Conservation (phyloP, 1,284 basidiomycete genomes). For the Cutaneotrichosporon cutaneum region DNA sequence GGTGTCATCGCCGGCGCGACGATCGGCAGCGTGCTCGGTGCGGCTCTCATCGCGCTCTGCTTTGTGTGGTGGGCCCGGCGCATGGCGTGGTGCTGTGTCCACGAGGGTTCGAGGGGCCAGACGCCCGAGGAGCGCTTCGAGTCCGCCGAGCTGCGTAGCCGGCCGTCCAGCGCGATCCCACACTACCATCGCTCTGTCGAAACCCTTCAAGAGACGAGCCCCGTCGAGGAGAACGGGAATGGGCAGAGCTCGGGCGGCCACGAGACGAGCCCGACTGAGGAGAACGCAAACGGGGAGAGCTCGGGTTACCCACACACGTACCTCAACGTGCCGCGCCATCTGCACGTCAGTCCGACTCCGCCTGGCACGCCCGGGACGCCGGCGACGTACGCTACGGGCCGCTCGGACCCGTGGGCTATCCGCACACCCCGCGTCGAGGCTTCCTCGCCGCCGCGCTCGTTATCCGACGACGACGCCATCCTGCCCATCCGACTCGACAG, state of each 20-base stretch:
- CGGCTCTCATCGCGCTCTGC: constrained; percentile 1
- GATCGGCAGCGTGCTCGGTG: constrained; percentile 2
- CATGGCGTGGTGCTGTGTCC: constrained; percentile 7
- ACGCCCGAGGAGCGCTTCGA: constrained; percentile 2
- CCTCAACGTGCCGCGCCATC: background rate
- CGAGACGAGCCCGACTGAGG: background rate
- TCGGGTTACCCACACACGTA: background rate
- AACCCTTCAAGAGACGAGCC: background rate
- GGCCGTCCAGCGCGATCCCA: background rate
- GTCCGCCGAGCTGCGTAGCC: background rate
- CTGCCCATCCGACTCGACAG: background rate
- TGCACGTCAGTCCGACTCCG: background rate
- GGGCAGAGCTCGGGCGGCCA: background rate
- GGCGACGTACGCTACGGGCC: background rate
- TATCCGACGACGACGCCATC: too few species aligned
- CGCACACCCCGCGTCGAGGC: too few species aligned
- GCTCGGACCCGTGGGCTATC: background rate
- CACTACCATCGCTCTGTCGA: background rate
- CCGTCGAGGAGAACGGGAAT: background rate
- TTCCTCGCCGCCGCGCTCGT: too few species aligned
- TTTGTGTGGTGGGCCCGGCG: constrained; percentile 1
- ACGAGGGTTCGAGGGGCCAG: background rate
- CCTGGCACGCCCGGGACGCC: background rate
- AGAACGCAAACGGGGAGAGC: background rate
- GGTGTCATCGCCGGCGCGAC: constrained; percentile 7